phyloP scores from a whole-genome alignment of 768 basidiomycete species.

The Leccinum barrowsii region DNA sequence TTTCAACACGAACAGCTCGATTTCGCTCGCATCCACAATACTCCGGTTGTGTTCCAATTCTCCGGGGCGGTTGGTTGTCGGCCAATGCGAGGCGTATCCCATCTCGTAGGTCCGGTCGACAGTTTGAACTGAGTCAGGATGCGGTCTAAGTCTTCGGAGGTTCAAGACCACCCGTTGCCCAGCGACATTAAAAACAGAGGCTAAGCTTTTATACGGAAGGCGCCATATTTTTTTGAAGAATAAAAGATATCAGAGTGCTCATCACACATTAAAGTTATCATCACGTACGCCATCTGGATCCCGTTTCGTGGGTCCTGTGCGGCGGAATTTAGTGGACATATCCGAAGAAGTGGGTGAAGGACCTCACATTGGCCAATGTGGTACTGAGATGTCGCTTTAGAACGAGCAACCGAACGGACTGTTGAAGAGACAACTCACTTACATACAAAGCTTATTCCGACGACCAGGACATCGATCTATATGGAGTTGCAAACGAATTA shows the following conservation, averaged over 20 bases:
- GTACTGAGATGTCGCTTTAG: neutral
- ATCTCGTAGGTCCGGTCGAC: no score
- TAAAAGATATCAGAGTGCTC: no score
- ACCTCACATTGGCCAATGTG: neutral
- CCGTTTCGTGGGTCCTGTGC: conserved; percentile 4
- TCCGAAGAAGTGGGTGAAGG: neutral
- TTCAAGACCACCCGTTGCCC: conserved; percentile 22
- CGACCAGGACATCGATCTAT: neutral
- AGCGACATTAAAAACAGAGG: neutral
- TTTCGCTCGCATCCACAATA: neutral
- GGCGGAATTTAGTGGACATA: neutral
- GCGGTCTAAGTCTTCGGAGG: neutral
- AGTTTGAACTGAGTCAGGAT: neutral
- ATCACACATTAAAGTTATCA: neutral
- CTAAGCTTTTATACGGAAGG: no score
- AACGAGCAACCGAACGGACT: neutral
- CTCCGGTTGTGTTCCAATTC: neutral
- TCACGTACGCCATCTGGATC: conserved; percentile 1
- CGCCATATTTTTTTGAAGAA: no score
- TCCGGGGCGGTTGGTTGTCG: no score
- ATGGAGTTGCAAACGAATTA: neutral
- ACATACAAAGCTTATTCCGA: neutral
- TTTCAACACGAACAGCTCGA: neutral
- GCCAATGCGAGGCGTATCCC: neutral
- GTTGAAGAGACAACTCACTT: conserved; percentile 1